Evolutionary conservation across 2,329 filamentous ascomycete genomes (phyloP), one percentile per base, ranked within the genome.

Genomic region (Cladorrhinum sp.): DNA sequence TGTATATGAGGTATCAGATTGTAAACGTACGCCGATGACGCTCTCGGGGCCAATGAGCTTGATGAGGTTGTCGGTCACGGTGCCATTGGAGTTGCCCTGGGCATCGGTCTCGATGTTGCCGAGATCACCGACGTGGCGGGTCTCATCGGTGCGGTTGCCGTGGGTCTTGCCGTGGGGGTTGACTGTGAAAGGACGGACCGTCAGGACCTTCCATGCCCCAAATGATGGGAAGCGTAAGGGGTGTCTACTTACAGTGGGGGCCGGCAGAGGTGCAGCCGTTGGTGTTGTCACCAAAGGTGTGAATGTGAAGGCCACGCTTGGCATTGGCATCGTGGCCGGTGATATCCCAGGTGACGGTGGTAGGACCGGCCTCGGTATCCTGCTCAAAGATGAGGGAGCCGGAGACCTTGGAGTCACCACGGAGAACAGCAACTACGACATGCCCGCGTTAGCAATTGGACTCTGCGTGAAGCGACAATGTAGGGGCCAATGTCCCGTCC

Each of bases 261-360:
- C 95, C 95, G 69, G 95, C 95, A 69, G 91, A 96, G 69, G 94
- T 98, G 90, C 95, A 99, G 78, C 95, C 95, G 82, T 99, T 99
- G 85, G 95, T 98, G 86, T 98, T 98, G 86, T 98, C 95, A 77
- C 95, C 95, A 74, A 96, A 99, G 78, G 95, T 91, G 84, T 99
- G 95, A 75, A 99, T 88, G 85, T 99, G 95, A 86, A 98, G 92
- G 79, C 92, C 95, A 80, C 95, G 94, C 87, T 96, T 86, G 75
- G 95, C 93, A 78, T 96, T 96, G 80, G 94, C 74, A 76, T 98
- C 93, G 80, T 97, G 84, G 80, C 95, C 94, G 65, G 85, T 84
- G 80, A 99, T 92, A 80, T 97, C 86, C 88, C 91, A 99, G 74
- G 89, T 86, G 82, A 99, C 85, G 77, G 84, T 94, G 75, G 95